Evolutionary conservation across 2,329 filamentous ascomycete genomes (phyloP).

Genomic region (Cladosporium sp.): DNA sequence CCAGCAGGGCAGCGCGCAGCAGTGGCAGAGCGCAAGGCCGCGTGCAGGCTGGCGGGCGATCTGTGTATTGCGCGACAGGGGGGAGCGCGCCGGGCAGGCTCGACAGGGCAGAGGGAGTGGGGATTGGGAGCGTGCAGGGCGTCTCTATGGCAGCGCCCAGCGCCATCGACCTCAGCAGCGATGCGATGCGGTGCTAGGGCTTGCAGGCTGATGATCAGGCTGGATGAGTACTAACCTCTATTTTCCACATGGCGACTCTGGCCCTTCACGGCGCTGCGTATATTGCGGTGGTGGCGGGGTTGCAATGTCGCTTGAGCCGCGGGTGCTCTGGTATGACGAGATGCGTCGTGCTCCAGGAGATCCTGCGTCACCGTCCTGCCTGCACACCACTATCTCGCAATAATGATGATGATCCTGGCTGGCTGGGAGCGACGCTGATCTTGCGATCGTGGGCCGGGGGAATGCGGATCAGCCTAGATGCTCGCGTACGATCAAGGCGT

Average conservation of each 20-base stretch:
- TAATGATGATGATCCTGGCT: slow-evolving; percentile 5
- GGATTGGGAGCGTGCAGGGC: not conserved
- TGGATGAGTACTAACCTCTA: not conserved
- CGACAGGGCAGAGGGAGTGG: not conserved
- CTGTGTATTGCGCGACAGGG: not conserved
- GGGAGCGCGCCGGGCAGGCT: not conserved
- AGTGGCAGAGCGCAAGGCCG: not conserved
- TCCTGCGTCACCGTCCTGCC: slow-evolving; percentile 1
- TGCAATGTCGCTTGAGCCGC: no score
- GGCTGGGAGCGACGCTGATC: slow-evolving; percentile 2
- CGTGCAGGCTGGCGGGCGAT: not conserved
- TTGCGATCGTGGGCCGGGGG: slow-evolving; percentile 1
- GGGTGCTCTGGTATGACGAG: not conserved
- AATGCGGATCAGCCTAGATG: slow-evolving; percentile 1
- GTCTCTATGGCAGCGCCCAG: not conserved
- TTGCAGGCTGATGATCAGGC: no score
- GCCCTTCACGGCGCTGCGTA: not conserved
- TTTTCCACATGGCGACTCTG: not conserved
- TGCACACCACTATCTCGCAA: slow-evolving; percentile 2
- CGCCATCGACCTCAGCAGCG: not conserved
- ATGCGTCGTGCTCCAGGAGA: not conserved
- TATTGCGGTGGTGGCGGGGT: no score
- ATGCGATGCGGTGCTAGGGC: no score
- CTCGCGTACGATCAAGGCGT: not conserved
- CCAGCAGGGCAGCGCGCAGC: not conserved